phyloP scores from a whole-genome alignment of 2,329 filamentous ascomycete genomes.

The Fusarium floridanum region DNA sequence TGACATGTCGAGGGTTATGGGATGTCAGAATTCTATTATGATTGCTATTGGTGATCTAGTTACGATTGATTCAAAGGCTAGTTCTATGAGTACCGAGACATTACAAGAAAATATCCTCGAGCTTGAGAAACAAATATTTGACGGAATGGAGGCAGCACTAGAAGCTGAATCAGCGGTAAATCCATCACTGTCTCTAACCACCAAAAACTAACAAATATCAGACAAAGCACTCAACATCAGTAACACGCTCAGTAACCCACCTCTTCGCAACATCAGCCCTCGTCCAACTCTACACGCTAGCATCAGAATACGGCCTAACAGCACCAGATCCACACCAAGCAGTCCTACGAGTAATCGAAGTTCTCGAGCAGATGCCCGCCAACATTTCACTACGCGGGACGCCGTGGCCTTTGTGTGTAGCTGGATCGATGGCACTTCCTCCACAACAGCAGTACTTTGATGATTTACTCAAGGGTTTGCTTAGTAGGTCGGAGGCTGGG shows the following conservation, averaged over 20 bases:
- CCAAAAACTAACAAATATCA: neutral
- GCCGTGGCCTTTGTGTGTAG: conserved; percentile 35
- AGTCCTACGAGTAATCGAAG: conserved; percentile 21
- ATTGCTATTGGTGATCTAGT: conserved; percentile 33
- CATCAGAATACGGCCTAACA: neutral
- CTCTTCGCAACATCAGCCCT: conserved; percentile 33
- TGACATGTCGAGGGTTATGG: conserved; percentile 39
- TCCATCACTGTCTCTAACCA: neutral
- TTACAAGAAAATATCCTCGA: neutral
- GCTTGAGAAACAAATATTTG: neutral
- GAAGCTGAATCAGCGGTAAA: neutral
- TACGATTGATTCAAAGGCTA: neutral
- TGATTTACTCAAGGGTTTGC: conserved; percentile 6
- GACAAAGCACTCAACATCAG: neutral
- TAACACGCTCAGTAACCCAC: conserved; percentile 5
- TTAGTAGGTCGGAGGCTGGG: conserved; percentile 9
- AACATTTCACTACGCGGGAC: conserved; percentile 27
- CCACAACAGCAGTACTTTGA: conserved; percentile 34
- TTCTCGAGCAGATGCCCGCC: conserved; percentile 14
- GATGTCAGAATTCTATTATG: conserved; percentile 38
- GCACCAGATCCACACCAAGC: neutral
- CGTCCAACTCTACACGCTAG: conserved; percentile 25
- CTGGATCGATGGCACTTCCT: conserved; percentile 25
- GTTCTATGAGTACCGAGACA: accelerated
- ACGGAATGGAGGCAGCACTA: neutral